Percentiles rank a stretch among this genome's conserved stretches.
Evolutionary conservation across 306 rosid genomes (phyloP).

Genomic region (Fagus sylvatica): DNA sequence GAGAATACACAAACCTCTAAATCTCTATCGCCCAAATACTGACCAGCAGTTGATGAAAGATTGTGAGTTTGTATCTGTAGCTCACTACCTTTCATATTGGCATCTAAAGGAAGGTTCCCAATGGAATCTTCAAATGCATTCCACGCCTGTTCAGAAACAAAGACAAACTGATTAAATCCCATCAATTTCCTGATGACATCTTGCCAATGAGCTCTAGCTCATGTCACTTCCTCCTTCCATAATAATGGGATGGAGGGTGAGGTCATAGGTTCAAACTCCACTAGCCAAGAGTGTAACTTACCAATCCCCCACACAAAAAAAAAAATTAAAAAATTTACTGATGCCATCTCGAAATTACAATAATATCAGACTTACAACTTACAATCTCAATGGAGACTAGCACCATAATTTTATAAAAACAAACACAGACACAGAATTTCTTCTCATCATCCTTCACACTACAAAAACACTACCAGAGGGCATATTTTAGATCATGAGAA

Average conservation of each 20-base stretch:
- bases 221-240: no score
- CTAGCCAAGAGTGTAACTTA: no score
- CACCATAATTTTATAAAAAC: constrained; percentile 14
- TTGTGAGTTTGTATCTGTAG: constrained; percentile 27
- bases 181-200: constrained; percentile 19
- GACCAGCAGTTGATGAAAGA: constrained; percentile 42
- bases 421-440: neutral
- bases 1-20: constrained; percentile 50
- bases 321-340: constrained; percentile 6
- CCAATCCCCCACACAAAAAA: no score
- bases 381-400: neutral
- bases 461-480: neutral
- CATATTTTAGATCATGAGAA: neutral
- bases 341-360: neutral
- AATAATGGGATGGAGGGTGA: no score
- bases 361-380: neutral
- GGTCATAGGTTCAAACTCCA: no score
- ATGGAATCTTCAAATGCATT: constrained; percentile 69
- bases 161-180: constrained; percentile 30
- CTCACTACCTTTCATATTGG: constrained; percentile 33
- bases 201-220: no score
- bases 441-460: constrained; percentile 1
- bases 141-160: constrained; percentile 59
- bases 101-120: constrained; percentile 37
- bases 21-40: constrained; percentile 33